phyloP scores from a whole-genome alignment of 2,329 filamentous ascomycete genomes.

The Capronia americana region DNA sequence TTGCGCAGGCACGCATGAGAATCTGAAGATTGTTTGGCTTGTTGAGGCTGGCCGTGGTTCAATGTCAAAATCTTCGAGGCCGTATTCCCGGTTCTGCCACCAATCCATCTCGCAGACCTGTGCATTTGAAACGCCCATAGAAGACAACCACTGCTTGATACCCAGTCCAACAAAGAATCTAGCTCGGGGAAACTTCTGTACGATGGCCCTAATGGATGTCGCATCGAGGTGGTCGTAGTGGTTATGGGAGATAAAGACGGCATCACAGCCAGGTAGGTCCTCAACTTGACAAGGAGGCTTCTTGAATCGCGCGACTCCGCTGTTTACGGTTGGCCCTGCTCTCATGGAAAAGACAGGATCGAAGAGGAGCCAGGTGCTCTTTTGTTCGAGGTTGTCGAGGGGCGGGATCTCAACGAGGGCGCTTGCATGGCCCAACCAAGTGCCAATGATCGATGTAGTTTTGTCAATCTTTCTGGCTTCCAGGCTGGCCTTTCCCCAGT shows the following conservation, averaged over 20 bases:
- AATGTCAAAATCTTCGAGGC: constrained; percentile 34
- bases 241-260: constrained; percentile 61
- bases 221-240: constrained; percentile 64
- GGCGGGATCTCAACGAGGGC: constrained; percentile 30
- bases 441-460: constrained; percentile 20
- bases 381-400: constrained; percentile 5
- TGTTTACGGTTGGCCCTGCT: constrained; percentile 27
- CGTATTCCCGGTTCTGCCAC: constrained; percentile 48
- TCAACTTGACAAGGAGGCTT: constrained; percentile 25
- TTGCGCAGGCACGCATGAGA: constrained; percentile 43
- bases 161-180: constrained; percentile 54
- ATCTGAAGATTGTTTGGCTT: constrained; percentile 16
- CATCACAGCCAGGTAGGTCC: constrained; percentile 45
- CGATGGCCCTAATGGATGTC: constrained; percentile 51
- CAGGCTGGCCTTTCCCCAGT: constrained; percentile 25
- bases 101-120: constrained; percentile 58
- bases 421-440: constrained; percentile 32
- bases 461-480: constrained; percentile 15
- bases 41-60: constrained; percentile 30
- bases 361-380: constrained; percentile 27
- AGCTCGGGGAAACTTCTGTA: constrained; percentile 46
- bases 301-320: constrained; percentile 26
- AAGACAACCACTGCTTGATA: constrained; percentile 32
- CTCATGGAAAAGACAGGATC: constrained; percentile 31
- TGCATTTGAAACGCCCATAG: constrained; percentile 45